A percentile compares a stretch with the other conserved stretches of the same genome.
phyloP scores from a whole-genome alignment of 768 basidiomycete genomes.

The Royoungia palumana region DNA sequence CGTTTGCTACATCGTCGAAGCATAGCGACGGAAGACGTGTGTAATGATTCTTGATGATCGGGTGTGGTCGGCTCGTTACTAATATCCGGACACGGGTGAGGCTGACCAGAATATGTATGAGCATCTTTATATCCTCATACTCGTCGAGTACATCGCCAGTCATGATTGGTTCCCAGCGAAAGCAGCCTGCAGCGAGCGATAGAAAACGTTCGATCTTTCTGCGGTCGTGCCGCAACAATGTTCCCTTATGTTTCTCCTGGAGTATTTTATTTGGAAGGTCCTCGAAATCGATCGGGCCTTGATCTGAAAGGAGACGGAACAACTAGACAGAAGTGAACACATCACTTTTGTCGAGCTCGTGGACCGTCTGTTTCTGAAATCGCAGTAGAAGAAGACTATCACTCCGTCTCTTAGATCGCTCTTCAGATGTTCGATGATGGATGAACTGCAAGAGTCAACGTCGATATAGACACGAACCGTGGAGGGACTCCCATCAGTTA shows the following conservation, averaged over 20 bases:
- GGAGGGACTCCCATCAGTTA: background rate
- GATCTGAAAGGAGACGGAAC: background rate
- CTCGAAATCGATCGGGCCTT: background rate
- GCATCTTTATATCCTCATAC: background rate
- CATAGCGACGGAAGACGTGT: background rate
- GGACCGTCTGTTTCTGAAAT: background rate
- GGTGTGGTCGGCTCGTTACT: background rate
- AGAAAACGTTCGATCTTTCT: background rate
- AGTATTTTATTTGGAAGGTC: background rate
- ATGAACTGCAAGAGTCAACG: background rate
- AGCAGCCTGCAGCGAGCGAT: background rate
- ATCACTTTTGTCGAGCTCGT: background rate
- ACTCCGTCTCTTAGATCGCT: background rate
- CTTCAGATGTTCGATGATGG: background rate
- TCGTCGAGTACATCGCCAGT: conserved; percentile 4
- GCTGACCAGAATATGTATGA: background rate
- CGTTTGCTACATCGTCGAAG: background rate
- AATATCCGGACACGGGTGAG: background rate
- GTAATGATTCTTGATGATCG: background rate
- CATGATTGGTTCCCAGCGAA: background rate
- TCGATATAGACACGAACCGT: background rate
- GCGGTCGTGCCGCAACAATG: background rate
- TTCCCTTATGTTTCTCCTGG: background rate
- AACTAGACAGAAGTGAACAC: conserved; percentile 9
- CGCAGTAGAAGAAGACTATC: conserved; percentile 9